Percentiles rank a stretch among this genome's conserved stretches.
Conservation (phyloP, 768 basidiomycete species). For the Arthromyces matolae region DNA sequence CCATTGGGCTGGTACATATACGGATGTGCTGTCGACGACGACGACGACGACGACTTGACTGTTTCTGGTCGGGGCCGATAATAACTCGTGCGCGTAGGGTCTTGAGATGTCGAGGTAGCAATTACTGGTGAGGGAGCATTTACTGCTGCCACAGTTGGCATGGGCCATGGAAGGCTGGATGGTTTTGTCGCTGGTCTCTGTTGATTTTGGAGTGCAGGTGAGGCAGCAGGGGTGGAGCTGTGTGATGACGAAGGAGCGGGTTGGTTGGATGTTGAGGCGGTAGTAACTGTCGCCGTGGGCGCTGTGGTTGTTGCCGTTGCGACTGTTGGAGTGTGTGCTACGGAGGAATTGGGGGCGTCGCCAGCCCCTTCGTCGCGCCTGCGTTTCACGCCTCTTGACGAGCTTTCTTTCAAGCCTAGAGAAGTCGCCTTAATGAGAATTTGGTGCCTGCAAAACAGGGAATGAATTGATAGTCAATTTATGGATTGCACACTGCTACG, state of each 20-base stretch:
- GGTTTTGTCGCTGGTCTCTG: constrained; percentile 31
- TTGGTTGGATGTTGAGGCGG: constrained; percentile 18
- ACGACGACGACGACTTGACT: constrained; percentile 14
- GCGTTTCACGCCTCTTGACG: constrained; percentile 43
- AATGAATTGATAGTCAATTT: not conserved
- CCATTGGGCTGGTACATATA: constrained; percentile 48
- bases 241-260: constrained; percentile 34
- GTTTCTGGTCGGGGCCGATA: constrained; percentile 53
- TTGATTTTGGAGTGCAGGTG: constrained; percentile 47
- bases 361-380: constrained; percentile 41
- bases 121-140: constrained; percentile 56
- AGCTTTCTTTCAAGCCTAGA: constrained; percentile 76
- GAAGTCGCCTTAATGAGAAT: constrained; percentile 78
- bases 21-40: constrained; percentile 27
- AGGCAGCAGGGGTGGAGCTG: constrained; percentile 47
- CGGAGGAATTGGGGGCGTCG: constrained; percentile 27
- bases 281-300: constrained; percentile 16
- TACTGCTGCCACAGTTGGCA: constrained; percentile 70
- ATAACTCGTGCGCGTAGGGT: constrained; percentile 48
- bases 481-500: not conserved
- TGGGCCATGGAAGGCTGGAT: constrained; percentile 55
- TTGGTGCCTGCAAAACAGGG: constrained; percentile 55
- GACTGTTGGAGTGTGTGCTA: constrained; percentile 28
- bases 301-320: constrained; percentile 23
- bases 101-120: constrained; percentile 31